Base-by-base conservation (phyloP, 306 rosid species). In the Dalbergia oliveri region DNA sequence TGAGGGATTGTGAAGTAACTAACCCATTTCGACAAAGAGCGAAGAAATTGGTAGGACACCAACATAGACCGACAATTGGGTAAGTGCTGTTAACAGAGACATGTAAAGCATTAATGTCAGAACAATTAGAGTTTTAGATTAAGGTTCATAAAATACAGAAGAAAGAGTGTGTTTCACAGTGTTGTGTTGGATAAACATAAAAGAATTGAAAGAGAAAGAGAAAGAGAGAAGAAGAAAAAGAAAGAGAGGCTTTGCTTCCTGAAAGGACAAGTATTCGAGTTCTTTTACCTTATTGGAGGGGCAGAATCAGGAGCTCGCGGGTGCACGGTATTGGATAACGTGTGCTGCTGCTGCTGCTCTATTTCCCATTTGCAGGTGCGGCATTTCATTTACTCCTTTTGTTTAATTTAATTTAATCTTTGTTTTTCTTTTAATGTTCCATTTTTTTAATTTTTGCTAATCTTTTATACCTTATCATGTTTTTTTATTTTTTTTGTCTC, bases 11-110 rank as follows among this genome's bases (percentile, higher is more conserved):
- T 65, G 78, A 61, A 26, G 1, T 26, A 26, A 72, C 61, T 21
- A 73, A 61, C 81, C 88, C 88, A 82, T 39, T 70, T 57, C 23
- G 37, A 41, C 50, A 41, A 84, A 79, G 75, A 79, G 66, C 35
- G 72, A 49, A 14, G 12, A 77, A 79, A 76, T 69, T 83, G 43
- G 16, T 50, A 60, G 79, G 14, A 64, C 35, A 58, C 49, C 47
- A 62, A 61, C 45, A 56, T 23, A 57, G 4, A 56, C 19, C 14
- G 67, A 56, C 8, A 70, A 81, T 12, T 73, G 34, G 49, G 50
- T 53, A 64, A 77, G 26, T 70, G 37, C 41, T 50, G 63, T 50
- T 18, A 26, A 26, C 31, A 18, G 57, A 34, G 37, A 58, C 62
- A 73, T 21, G 43, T 16, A 58, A 34, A 53, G 23, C 2, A 12